phyloP scores from a whole-genome alignment of 2,329 filamentous ascomycete species.

The Beauveria australis region DNA sequence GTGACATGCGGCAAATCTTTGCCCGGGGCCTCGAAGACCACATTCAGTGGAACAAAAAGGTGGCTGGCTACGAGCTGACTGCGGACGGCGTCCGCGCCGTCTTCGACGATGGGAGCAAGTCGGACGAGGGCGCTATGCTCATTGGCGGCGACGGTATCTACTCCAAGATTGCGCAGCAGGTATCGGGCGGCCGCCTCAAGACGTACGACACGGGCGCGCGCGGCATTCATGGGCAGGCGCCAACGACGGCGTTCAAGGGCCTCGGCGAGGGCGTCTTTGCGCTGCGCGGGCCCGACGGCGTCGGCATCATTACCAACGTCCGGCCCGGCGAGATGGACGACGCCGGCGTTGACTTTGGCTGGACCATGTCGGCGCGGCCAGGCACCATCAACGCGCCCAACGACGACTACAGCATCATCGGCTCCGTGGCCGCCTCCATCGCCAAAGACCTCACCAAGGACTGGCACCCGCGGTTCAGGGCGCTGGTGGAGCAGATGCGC shows the following conservation, averaged over 20 bases:
- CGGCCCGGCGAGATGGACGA: conserved; percentile 52
- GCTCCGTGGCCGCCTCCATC: conserved; percentile 46
- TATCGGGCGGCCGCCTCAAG: conserved; percentile 49
- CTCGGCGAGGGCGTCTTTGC: conserved; percentile 57
- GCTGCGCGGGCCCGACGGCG: conserved; percentile 32
- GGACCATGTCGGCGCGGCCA: conserved; percentile 53
- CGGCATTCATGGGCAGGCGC: conserved; percentile 58
- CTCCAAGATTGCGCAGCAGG: conserved; percentile 50
- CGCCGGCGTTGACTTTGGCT: conserved; percentile 48
- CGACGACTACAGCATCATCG: conserved; percentile 51
- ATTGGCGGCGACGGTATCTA: conserved; percentile 56
- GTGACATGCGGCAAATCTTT: conserved; percentile 55
- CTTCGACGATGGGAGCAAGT: conserved; percentile 53
- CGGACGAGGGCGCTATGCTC: conserved; percentile 49
- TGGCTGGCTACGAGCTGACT: conserved; percentile 51
- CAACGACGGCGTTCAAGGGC: conserved; percentile 50
- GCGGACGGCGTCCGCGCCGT: conserved; percentile 42
- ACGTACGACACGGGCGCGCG: conserved; percentile 55
- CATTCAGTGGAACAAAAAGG: conserved; percentile 47
- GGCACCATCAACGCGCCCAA: conserved; percentile 51
- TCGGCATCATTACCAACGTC: conserved; percentile 57
- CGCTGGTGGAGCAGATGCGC: conserved; percentile 51
- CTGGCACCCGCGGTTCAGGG: conserved; percentile 48
- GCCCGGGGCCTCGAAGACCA: conserved; percentile 45
- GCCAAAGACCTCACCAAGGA: conserved; percentile 44